Evolutionary conservation across 2,329 filamentous ascomycete genomes (phyloP).

Genomic region (Tolypocladium nubicola): DNA sequence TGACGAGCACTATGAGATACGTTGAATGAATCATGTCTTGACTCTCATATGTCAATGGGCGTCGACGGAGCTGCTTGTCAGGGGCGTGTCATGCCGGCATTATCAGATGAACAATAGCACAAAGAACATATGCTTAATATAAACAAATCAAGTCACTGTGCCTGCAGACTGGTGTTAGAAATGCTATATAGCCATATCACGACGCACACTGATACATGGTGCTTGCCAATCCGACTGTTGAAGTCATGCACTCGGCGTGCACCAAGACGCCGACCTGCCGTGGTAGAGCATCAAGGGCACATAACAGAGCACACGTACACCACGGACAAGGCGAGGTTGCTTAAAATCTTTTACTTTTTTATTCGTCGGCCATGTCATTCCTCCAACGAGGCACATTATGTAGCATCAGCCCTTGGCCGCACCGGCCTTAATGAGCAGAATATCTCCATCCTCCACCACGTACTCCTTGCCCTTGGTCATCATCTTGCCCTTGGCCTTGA

Average conservation of each 20-base stretch:
- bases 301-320: background rate
- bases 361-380: constrained; percentile 3
- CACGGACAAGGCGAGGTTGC: background rate
- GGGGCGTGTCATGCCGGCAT: background rate
- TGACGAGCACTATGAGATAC: background rate
- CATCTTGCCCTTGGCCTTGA: constrained; percentile 90
- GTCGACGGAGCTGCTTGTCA: background rate
- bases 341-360: constrained; percentile 3
- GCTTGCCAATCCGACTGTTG: no score
- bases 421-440: constrained; percentile 81
- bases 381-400: background rate
- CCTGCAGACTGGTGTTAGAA: background rate
- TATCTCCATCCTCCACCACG: constrained; percentile 72
- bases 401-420: constrained; percentile 57
- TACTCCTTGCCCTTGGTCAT: constrained; percentile 99
- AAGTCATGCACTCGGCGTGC: background rate
- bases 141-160: background rate
- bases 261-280: background rate
- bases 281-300: background rate
- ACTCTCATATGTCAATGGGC: background rate
- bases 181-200: no score
- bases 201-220: no score
- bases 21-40: background rate
- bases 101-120: background rate
- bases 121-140: background rate